These are phyloP conservation scores for Talaromyces wortmannii DNA, from an alignment of 495 filamentous ascomycete species.

Conservation along the genomic window DNA sequence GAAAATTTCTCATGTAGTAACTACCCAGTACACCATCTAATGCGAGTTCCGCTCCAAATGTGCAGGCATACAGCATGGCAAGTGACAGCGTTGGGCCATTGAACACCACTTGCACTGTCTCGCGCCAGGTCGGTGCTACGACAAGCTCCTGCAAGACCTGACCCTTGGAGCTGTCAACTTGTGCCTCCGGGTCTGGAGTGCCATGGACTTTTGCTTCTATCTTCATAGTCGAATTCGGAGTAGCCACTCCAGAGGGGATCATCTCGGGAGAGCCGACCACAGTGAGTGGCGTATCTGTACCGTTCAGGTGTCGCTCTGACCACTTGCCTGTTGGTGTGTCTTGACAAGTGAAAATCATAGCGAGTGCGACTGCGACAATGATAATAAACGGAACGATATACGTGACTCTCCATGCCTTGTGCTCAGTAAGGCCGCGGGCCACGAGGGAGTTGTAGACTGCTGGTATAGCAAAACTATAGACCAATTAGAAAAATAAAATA, in stretches of 20 bases:
- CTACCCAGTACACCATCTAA: constrained; percentile 77
- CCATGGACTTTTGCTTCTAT: not conserved
- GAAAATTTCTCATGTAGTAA: constrained; percentile 78
- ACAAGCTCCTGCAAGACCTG: constrained; percentile 50
- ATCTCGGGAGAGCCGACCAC: constrained; percentile 16
- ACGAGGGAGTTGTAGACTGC: constrained; percentile 83
- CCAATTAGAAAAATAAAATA: not conserved
- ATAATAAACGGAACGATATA: constrained; percentile 81
- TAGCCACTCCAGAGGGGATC: constrained; percentile 29
- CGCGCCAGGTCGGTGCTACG: constrained; percentile 55
- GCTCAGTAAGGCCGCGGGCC: constrained; percentile 44
- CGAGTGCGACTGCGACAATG: constrained; percentile 56
- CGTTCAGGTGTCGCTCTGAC: constrained; percentile 54
- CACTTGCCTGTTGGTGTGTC: constrained; percentile 83
- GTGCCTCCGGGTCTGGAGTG: constrained; percentile 3
- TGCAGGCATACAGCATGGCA: constrained; percentile 70
- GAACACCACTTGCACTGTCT: constrained; percentile 49
- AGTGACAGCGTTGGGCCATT: constrained; percentile 63
- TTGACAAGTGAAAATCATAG: constrained; percentile 67
- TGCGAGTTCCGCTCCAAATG: constrained; percentile 79
- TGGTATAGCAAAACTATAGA: constrained; percentile 80
- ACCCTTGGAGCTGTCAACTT: constrained; percentile 50
- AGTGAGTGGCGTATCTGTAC: constrained; percentile 11
- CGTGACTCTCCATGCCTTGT: constrained; percentile 76
- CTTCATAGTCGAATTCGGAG: not conserved